Base-by-base conservation (phyloP, 495 filamentous ascomycete genomes). In the Astrothelium macrocarpum region DNA sequence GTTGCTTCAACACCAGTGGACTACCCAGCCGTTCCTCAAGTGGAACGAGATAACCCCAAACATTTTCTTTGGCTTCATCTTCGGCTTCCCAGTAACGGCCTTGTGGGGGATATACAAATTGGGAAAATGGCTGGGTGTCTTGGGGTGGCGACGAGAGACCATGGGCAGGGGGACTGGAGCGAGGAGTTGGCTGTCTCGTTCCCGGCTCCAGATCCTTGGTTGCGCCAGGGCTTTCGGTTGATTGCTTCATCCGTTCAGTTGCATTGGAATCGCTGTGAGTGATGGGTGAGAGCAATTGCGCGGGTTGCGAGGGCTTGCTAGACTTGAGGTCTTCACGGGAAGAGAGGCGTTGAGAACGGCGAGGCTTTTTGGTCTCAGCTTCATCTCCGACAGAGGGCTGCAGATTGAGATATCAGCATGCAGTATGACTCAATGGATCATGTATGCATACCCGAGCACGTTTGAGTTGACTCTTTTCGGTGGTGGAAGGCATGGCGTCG, bases 21-120 rank as follows among this genome's bases (percentile, higher is more conserved):
- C 86, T 82, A 18, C 82, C 85, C 59, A 86, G 82, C 42, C 81
- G 80, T 32, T 82, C 79, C 71, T 91, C 85, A 25, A 96, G 73
- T 18, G 93, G 90, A 63, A 95, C 82, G 4, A 98, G 78, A 67
- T 98, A 98, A 14, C 94, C 94, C 95, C 94, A 98, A 1, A 97
- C 90, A 10, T 90, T 90, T 70, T 96, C 90, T 23, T 85, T 90
- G 68, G 90, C 86, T 70, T 91, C 89, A 71, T 97, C 90, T 59
- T 89, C 82, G 0, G 95, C 90, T 45, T 92, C 90, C 59, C 90
- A 85, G 9, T 88, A 87, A 26, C 90, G 82, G 36, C 84, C 81
- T n/a, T 82, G 79, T 4, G 90, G 84, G 1, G 89, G 87, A 60
- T 89, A 85, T 28, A 90, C 75, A 72, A 88, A 90, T 76, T 98